Conservation (phyloP, 1,139 yeast species). For the Taphrina wiesneri region DNA sequence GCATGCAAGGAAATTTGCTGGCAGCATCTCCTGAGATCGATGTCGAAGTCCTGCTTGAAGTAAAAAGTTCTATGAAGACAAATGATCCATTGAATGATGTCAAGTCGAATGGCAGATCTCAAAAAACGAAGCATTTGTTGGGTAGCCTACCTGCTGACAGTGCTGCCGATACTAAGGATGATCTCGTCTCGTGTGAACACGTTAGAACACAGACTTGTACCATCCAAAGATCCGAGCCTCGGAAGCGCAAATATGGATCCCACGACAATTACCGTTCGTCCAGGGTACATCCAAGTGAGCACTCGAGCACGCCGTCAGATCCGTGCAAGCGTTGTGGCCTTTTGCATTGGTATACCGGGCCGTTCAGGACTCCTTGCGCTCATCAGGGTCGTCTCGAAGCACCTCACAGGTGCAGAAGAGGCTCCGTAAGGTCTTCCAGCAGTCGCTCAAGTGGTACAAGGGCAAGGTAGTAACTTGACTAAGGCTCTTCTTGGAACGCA, state of each 20-base stretch:
- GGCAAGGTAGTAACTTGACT: too few species aligned
- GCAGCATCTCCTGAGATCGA: too few species aligned
- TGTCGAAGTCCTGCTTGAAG: too few species aligned
- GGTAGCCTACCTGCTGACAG: too few species aligned
- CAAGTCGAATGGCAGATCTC: too few species aligned
- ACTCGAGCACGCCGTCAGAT: not conserved
- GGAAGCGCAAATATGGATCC: not conserved
- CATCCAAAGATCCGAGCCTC: not conserved
- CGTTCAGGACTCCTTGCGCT: not conserved
- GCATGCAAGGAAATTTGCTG: too few species aligned
- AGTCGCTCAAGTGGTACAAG: not conserved
- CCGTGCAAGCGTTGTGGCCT: not conserved
- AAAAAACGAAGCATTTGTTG: too few species aligned
- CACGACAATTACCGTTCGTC: not conserved
- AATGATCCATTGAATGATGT: too few species aligned
- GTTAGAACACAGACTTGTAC: not conserved
- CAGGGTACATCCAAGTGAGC: not conserved
- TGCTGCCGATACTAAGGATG: not conserved
- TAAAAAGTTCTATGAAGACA: too few species aligned
- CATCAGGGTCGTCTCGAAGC: not conserved
- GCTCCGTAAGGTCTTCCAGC: not conserved
- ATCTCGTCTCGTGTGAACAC: not conserved
- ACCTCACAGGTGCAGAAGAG: not conserved
- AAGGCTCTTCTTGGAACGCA: too few species aligned
- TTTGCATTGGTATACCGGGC: not conserved